Base-by-base conservation (phyloP, 2,329 filamentous ascomycete species). In the Coniochaeta sp. region DNA sequence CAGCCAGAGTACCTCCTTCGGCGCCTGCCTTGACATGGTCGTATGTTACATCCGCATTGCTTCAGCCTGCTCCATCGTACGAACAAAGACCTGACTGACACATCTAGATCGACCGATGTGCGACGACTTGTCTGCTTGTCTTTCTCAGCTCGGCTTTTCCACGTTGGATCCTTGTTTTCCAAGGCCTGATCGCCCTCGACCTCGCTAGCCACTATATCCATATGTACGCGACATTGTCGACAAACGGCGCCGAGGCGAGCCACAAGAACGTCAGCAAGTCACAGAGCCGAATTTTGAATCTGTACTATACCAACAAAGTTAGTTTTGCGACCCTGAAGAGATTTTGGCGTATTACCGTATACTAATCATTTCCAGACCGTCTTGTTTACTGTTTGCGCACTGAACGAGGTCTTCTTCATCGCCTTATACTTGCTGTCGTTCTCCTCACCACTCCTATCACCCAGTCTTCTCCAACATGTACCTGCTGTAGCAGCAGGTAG, bases 331-430 rank as follows among this genome's bases (percentile, higher is more conserved):
- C 14, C 47, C 24, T 24, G 43, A 22, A 14, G 6, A 22, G 11
- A 14, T 17, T 14, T 28, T 17, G 22, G 6, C 12, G 43, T 11
- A 24, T 1, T 47, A 24, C 43, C 43, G n/a, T 6, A 1, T 19
- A 4, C 33, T 19, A 55, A 60, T 56, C 36, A n/a, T 19, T 2
- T 33, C 7, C 55, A 97, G 93, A 89, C 81, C 59, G 93, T 99
- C 54, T 83, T 99, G 47, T 99, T 99, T 78, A 76, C 91, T 63
- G 90, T 91, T 76, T 99, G 95, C 80, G 82, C 86, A 61, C 78
- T 96, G 66, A 99, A 99, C 75, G 95, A 99, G 77, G 78, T 93
- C 65, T 99, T 97, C 83, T 99, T 99, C 82, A 97, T 99, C 72
- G 93, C 91, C 33, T 86, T 99, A 63, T 99, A 99, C 79, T 89